Conservation (phyloP, 257 asterid genomes). For the Mitragyna speciosa region DNA sequence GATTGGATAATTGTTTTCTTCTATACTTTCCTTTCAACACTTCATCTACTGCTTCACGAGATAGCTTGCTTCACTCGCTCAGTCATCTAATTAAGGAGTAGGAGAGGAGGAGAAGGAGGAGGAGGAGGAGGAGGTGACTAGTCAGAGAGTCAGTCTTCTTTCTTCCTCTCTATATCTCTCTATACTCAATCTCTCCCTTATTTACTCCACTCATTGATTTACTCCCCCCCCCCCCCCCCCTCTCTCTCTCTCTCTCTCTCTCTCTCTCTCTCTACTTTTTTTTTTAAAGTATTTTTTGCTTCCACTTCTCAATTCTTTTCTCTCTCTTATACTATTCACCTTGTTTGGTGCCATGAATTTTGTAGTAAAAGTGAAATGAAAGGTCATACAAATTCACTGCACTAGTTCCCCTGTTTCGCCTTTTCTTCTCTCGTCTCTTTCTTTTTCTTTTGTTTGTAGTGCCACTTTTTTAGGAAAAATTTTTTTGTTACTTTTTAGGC, state of each 20-base stretch:
- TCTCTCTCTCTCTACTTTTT: neutral
- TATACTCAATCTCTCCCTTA: neutral
- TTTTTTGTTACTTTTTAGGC: too few relatives aligned
- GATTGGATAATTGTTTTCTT: neutral
- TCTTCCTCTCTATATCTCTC: too few relatives aligned
- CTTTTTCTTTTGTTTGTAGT: too few relatives aligned
- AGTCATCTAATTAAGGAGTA: neutral
- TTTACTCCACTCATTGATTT: slow-evolving; percentile 9
- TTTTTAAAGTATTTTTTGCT: neutral
- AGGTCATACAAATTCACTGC: slow-evolving; percentile 9
- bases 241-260: slow-evolving; percentile 5
- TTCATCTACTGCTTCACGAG: slow-evolving; percentile 49
- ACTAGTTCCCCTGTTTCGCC: neutral
- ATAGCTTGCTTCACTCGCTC: slow-evolving; percentile 16
- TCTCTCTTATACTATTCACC: neutral
- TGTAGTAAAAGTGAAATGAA: neutral
- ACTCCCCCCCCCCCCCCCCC: neutral
- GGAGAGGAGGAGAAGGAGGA: too few relatives aligned
- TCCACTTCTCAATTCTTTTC: neutral
- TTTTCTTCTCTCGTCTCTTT: too few relatives aligned
- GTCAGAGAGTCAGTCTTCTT: neutral
- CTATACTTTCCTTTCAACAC: neutral
- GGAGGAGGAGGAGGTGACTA: too few relatives aligned
- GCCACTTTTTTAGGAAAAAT: too few relatives aligned
- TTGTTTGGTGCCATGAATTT: slow-evolving; percentile 1